phyloP scores from a whole-genome alignment of 495 filamentous ascomycete species.

The Daldinia grandis region DNA sequence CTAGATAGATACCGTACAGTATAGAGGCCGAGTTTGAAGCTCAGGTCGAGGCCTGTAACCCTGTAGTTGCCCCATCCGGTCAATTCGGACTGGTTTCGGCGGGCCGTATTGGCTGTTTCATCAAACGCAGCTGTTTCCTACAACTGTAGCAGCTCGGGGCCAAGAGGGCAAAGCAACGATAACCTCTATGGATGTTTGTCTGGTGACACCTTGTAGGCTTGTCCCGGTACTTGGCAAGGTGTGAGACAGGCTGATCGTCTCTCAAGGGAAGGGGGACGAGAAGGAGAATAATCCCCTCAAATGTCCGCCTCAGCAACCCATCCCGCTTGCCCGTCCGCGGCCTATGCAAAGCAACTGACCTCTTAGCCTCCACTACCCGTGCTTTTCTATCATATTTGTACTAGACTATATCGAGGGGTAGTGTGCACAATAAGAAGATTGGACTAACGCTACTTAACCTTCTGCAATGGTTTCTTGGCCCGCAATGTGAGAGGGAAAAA shows the following conservation, averaged over 20 bases:
- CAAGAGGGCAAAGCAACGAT: constrained; percentile 11
- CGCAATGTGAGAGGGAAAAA: constrained; percentile 15
- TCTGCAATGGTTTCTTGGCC: constrained; percentile 32
- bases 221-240: constrained; percentile 34
- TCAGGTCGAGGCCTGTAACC: constrained; percentile 9
- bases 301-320: constrained; percentile 25
- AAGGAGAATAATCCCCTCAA: constrained; percentile 33
- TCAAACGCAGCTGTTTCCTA: background rate
- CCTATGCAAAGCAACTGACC: constrained; percentile 14
- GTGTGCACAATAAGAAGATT: constrained; percentile 22
- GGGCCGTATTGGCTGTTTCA: constrained; percentile 1
- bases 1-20: constrained; percentile 2
- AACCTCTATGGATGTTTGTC: constrained; percentile 13
- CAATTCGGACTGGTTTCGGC: constrained; percentile 34
- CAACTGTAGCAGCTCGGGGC: background rate
- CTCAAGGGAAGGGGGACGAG: constrained; percentile 7
- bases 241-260: constrained; percentile 29
- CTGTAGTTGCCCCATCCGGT: constrained; percentile 25
- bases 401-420: constrained; percentile 41
- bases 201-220: constrained; percentile 23
- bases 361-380: constrained; percentile 20
- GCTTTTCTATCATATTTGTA: constrained; percentile 22
- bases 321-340: constrained; percentile 33
- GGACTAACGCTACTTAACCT: constrained; percentile 18
- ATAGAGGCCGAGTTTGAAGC: constrained; percentile 8